Conservation (phyloP, 352 stramenopile genomes). For the Pythium brassicae region DNA sequence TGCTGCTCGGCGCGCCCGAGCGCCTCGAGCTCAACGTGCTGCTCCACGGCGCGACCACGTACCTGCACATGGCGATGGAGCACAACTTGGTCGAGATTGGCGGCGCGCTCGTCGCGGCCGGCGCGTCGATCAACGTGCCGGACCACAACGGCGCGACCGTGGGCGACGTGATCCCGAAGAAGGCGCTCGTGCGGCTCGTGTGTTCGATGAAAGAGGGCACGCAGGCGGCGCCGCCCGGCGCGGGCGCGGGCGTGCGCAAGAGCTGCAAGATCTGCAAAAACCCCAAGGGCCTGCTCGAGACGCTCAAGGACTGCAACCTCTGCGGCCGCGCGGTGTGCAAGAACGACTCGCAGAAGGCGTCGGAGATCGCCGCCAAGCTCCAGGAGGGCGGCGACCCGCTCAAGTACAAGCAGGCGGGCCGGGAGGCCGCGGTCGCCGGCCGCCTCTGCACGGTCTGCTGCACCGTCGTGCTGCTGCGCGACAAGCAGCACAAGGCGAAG, state of each 20-base stretch:
- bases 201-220: conserved; percentile 77
- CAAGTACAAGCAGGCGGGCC: conserved; percentile 17
- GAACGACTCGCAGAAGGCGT: conserved; percentile 76
- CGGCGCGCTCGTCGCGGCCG: conserved; percentile 55
- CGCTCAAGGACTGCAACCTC: conserved; percentile 68
- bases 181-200: conserved; percentile 73
- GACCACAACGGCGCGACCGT: conserved; percentile 76
- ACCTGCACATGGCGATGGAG: conserved; percentile 81
- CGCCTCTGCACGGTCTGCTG: conserved; percentile 73
- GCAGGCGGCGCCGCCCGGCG: conserved; percentile 50
- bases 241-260: conserved; percentile 39
- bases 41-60: conserved; percentile 65
- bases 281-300: conserved; percentile 68
- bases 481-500: conserved; percentile 69
- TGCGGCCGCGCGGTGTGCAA: conserved; percentile 78
- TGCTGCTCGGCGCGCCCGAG: conserved; percentile 38
- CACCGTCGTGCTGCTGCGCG: conserved; percentile 70
- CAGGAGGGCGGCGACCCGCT: conserved; percentile 25
- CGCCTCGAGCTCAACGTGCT: conserved; percentile 52
- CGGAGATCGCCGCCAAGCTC: conserved; percentile 55
- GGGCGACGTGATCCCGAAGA: conserved; percentile 71
- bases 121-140: conserved; percentile 81
- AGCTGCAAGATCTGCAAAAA: conserved; percentile 84
- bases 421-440: conserved; percentile 60
- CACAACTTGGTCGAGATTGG: conserved; percentile 62